phyloP scores from a whole-genome alignment of 768 basidiomycete genomes.

The Austroboletus eburneus region DNA sequence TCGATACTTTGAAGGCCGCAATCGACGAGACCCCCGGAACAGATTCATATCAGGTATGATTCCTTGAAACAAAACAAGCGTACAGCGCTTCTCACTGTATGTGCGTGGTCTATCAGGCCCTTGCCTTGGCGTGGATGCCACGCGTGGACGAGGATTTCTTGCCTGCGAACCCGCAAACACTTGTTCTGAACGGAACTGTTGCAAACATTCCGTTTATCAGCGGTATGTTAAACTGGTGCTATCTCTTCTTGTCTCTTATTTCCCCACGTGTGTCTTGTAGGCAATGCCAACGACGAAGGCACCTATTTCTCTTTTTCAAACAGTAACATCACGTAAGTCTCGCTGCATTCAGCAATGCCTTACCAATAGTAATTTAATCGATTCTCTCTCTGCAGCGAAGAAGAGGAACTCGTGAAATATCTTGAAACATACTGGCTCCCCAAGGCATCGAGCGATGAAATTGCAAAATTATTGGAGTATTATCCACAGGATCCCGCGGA shows the following conservation, averaged over 20 bases:
- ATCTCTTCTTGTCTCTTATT: neutral
- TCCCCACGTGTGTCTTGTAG: neutral
- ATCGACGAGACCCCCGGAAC: slow-evolving; percentile 30
- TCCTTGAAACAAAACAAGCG: too few species aligned
- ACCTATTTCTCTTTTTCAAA: slow-evolving; percentile 44
- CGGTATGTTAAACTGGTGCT: slow-evolving; percentile 2
- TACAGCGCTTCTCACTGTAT: too few species aligned
- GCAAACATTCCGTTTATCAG: slow-evolving; percentile 7
- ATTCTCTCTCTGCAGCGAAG: slow-evolving; percentile 12
- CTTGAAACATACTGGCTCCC: slow-evolving; percentile 29
- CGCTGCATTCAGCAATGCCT: neutral
- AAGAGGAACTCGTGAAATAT: slow-evolving; percentile 27
- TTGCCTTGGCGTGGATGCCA: slow-evolving; percentile 34
- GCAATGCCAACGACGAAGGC: slow-evolving; percentile 40
- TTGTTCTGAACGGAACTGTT: slow-evolving; percentile 29
- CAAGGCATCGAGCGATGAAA: slow-evolving; percentile 15
- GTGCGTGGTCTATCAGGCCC: slow-evolving; percentile 7
- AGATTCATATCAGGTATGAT: slow-evolving; percentile 30
- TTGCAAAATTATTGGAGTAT: slow-evolving; percentile 24
- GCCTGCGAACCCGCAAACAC: slow-evolving; percentile 25
- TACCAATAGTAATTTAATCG: too few species aligned
- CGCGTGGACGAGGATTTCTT: slow-evolving; percentile 38
- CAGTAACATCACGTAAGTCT: slow-evolving; percentile 44
- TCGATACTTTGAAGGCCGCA: slow-evolving; percentile 26
- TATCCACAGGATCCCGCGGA: slow-evolving; percentile 39